Base-by-base conservation (phyloP, 805 yeast species). In the Ogataea trehalophila region DNA sequence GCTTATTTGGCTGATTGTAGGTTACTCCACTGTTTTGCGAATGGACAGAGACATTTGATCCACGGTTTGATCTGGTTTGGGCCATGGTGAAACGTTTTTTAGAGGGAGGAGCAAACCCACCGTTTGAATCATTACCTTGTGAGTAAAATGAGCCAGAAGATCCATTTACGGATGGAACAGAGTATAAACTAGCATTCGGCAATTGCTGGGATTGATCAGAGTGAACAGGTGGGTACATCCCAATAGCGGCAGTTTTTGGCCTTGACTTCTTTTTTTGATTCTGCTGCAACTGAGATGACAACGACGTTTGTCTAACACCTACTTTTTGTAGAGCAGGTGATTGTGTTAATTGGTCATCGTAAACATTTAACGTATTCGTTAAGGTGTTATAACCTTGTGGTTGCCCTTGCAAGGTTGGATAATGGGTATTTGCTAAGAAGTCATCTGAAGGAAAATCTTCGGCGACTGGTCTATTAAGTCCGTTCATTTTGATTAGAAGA, bases 241-340 rank as follows among this genome's bases (percentile, higher is more conserved):
- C 55, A 4, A 26, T 35, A n/a, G 35, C 37, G 15, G 47, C 50
- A 7, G 68, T 61, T 41, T 57, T 60, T 17, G 57, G 58, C 41
- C 61, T 53, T 33, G 53, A 51, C 41, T 60, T 64, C 48, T 58
- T 62, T 46, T 57, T 59, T 39, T 54, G 58, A 36, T 59, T 55
- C 14, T 44, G 52, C 33, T 59, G 56, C 13, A 64, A 45, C 37
- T 58, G 66, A 7, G 60, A 48, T 5, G 61, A 48, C 16, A 63
- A 44, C 43, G 57, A 55, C 1, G 69, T 63, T 38, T 62, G 62
- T 37, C 69, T 55, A 6, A 66, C 49, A 0, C 70, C 70, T 1
- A 63, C 65, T 33, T 61, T 53, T 23, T 60, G 56, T 9, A 58
- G 51, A 2, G 65, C 31, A 26, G 31, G 31, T 26, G 31, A 26